A percentile compares a stretch with the other conserved stretches of the same genome.
These are phyloP conservation scores for Rhododendron simsii DNA, from an alignment of 148 eudicot genomes.

Conservation along the genomic window DNA sequence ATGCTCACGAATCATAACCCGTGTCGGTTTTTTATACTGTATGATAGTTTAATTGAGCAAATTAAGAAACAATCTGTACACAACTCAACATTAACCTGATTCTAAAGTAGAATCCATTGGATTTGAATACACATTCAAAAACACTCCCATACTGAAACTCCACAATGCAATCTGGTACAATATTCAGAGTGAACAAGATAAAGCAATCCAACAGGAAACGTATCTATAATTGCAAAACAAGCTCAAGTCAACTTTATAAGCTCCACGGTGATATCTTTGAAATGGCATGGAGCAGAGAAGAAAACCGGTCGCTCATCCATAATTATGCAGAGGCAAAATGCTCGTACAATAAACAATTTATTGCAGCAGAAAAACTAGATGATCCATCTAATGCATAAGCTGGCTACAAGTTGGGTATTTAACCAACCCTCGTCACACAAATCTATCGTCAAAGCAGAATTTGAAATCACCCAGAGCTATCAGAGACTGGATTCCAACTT, in stretches of 20 bases:
- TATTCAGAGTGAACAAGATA: neutral
- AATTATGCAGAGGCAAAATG: neutral
- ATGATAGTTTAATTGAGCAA: neutral
- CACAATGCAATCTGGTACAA: neutral
- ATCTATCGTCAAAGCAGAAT: neutral
- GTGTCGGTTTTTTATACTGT: neutral
- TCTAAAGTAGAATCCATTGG: neutral
- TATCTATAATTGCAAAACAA: neutral
- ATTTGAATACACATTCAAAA: neutral
- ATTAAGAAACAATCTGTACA: neutral
- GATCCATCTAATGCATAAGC: neutral
- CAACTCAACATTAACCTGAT: neutral
- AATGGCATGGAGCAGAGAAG: neutral
- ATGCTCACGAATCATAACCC: neutral
- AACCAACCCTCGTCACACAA: neutral
- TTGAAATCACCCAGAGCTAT: neutral
- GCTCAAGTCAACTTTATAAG: neutral
- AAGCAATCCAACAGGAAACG: neutral
- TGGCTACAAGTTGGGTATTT: neutral
- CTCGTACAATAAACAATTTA: neutral
- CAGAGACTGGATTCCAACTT: neutral
- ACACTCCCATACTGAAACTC: neutral
- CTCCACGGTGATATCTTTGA: neutral
- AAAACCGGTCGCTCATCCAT: neutral
- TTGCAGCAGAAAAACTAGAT: neutral